Percentiles rank a stretch among this genome's conserved stretches.
phyloP scores from a whole-genome alignment of 2,329 filamentous ascomycete species.

The Hymenoscyphus fraxineus region DNA sequence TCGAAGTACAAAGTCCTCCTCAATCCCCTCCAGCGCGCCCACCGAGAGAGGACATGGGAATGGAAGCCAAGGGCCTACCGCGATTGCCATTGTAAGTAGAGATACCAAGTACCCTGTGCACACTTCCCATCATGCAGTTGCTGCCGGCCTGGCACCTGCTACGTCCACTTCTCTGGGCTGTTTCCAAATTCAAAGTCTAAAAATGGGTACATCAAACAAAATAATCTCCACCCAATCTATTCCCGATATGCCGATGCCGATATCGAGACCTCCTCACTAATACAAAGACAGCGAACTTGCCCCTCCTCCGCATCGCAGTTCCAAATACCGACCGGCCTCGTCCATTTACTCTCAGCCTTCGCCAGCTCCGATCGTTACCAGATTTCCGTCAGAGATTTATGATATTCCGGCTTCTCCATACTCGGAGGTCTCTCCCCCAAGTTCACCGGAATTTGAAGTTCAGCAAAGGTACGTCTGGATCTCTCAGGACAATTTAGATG shows the following conservation, averaged over 20 bases:
- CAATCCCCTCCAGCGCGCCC: slow-evolving; percentile 22
- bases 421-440: slow-evolving; percentile 42
- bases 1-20: slow-evolving; percentile 25
- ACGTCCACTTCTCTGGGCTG: not conserved
- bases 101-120: not conserved
- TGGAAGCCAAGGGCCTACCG: slow-evolving; percentile 18
- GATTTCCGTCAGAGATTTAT: slow-evolving; percentile 30
- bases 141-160: not conserved
- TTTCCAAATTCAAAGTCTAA: not conserved
- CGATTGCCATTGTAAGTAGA: slow-evolving; percentile 25
- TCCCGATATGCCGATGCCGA: slow-evolving; percentile 11
- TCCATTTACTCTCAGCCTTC: slow-evolving; percentile 60
- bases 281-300: slow-evolving; percentile 20
- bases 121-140: no score
- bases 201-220: slow-evolving; percentile 1
- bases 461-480: slow-evolving; percentile 27
- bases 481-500: not conserved
- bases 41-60: slow-evolving; percentile 26
- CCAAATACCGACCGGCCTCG: slow-evolving; percentile 48
- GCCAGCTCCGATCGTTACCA: slow-evolving; percentile 32
- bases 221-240: slow-evolving; percentile 21
- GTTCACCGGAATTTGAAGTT: slow-evolving; percentile 37
- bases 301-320: slow-evolving; percentile 22
- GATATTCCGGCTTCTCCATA: slow-evolving; percentile 28
- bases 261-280: slow-evolving; percentile 18